Percentiles rank a stretch among this genome's conserved stretches.
Evolutionary conservation across 2,329 filamentous ascomycete species (phyloP).

Genomic region (Ceratocystis cubensis): DNA sequence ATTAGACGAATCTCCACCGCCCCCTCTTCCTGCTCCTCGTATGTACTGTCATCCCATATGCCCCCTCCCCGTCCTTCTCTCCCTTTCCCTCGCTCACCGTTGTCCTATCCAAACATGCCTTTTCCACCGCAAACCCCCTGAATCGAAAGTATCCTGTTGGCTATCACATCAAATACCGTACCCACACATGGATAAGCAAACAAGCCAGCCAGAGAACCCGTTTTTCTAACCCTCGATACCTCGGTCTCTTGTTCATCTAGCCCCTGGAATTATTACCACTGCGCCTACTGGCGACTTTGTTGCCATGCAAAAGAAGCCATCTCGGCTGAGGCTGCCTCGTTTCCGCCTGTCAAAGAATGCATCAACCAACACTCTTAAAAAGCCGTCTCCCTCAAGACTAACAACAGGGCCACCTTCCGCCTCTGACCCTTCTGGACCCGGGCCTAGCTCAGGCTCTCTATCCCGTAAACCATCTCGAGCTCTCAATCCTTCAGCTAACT

Average conservation of each 20-base stretch:
- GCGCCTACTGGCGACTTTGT: conserved; percentile 62
- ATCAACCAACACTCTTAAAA: conserved; percentile 1
- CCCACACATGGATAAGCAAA: neutral
- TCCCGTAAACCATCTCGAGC: conserved; percentile 16
- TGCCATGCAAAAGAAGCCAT: conserved; percentile 41
- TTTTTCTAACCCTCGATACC: neutral
- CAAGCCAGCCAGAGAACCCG: neutral
- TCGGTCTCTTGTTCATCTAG: conserved; percentile 29
- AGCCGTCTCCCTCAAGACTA: neutral
- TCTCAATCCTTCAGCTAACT: conserved; percentile 13
- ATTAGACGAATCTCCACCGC: conserved; percentile 43
- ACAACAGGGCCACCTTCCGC: neutral
- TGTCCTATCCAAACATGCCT: neutral
- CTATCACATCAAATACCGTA: neutral
- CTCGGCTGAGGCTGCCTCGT: conserved; percentile 42
- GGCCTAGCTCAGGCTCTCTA: conserved; percentile 12
- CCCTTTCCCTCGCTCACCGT: neutral
- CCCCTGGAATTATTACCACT: conserved; percentile 75
- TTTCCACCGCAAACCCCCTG: neutral
- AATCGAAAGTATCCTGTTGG: neutral
- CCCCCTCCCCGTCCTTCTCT: neutral
- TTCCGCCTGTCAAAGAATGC: conserved; percentile 42
- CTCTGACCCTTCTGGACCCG: conserved; percentile 11
- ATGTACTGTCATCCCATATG: conserved; percentile 25
- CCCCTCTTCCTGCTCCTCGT: conserved; percentile 45